Evolutionary conservation across 257 asterid species (phyloP).

Genomic region (Lycium ferocissimum): DNA sequence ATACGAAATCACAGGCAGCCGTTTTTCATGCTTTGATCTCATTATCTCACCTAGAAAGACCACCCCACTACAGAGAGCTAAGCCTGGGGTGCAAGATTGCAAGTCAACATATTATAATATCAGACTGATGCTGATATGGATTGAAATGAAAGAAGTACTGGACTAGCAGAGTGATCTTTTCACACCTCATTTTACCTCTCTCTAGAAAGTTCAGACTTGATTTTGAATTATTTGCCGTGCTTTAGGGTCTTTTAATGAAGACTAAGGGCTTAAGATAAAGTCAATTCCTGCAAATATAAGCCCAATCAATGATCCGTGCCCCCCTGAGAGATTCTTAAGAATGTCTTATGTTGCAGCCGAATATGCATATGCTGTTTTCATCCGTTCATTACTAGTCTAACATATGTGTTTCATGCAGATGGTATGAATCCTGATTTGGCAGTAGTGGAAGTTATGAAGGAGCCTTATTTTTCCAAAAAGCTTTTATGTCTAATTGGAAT

Average conservation of each 20-base stretch:
- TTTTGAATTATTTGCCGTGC: constrained; percentile 10
- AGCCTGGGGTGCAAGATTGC: not conserved
- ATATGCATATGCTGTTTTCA: not conserved
- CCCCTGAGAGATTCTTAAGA: constrained; percentile 5
- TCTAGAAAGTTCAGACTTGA: not conserved
- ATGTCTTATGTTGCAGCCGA: constrained; percentile 8
- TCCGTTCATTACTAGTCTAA: constrained; percentile 28
- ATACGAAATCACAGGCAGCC: not conserved
- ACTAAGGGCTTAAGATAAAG: constrained; percentile 9
- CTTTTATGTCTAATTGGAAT: constrained; percentile 72
- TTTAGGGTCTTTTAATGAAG: constrained; percentile 25
- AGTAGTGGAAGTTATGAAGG: constrained; percentile 63
- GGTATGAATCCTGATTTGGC: constrained; percentile 66
- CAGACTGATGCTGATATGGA: constrained; percentile 14
- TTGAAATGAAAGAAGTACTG: not conserved
- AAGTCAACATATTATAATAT: constrained; percentile 2
- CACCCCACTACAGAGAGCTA: constrained; percentile 16
- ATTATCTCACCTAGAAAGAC: constrained; percentile 15
- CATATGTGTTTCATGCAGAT: constrained; percentile 55
- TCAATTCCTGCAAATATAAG: constrained; percentile 11
- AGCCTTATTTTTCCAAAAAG: constrained; percentile 87
- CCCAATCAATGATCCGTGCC: not conserved
- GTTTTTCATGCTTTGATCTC: not conserved
- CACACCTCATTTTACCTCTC: not conserved
- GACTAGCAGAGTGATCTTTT: constrained; percentile 21